phyloP scores from a whole-genome alignment of 352 stramenopile genomes.

The Phytophthora brassicae region DNA sequence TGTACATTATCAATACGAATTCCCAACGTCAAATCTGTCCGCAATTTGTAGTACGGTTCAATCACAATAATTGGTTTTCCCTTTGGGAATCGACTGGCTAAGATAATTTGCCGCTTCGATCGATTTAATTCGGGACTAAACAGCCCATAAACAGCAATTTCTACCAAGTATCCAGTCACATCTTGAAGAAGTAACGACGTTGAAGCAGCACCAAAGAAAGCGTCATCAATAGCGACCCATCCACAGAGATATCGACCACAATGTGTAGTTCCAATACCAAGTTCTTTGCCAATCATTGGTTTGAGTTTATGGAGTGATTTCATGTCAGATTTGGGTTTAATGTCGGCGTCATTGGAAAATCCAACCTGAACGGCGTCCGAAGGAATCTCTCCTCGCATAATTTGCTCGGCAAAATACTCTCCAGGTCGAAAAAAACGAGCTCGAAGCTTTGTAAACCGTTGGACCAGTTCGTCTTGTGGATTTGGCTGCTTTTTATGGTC shows the following conservation, averaged over 20 bases:
- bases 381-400: not conserved
- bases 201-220: conserved; percentile 29
- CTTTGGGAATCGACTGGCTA: conserved; percentile 23
- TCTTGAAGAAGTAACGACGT: conserved; percentile 28
- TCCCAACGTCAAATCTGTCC: conserved; percentile 18
- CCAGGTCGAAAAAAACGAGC: conserved; percentile 20
- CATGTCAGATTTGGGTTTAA: conserved; percentile 13
- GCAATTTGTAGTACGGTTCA: conserved; percentile 39
- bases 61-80: conserved; percentile 25
- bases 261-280: conserved; percentile 31
- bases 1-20: conserved; percentile 24
- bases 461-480: conserved; percentile 19
- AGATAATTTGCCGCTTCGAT: conserved; percentile 7
- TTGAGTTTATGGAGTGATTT: conserved; percentile 18
- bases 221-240: conserved; percentile 31
- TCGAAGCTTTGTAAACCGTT: conserved; percentile 27
- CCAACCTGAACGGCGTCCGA: not conserved
- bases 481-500: not conserved
- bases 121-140: conserved; percentile 11
- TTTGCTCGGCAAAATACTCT: conserved; percentile 19
- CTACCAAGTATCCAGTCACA: conserved; percentile 31
- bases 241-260: conserved; percentile 35
- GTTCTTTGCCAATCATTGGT: conserved; percentile 26
- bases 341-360: not conserved
- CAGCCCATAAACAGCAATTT: conserved; percentile 33